These are phyloP conservation scores for Eutrema salsugineum DNA, from an alignment of 441 rosid species.

Conservation along the genomic window DNA sequence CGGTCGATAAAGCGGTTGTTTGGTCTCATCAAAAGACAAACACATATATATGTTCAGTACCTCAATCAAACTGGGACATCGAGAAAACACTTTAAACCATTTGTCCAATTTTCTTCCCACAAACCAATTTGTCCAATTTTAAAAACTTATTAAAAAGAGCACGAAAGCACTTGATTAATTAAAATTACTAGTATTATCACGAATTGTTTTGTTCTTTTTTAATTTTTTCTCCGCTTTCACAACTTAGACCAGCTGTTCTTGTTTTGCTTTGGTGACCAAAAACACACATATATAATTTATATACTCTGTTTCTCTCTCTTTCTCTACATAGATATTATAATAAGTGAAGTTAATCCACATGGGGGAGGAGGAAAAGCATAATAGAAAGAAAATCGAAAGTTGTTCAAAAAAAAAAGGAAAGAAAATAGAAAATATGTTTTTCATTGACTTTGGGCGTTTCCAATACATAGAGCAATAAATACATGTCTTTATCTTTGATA, in stretches of 20 bases:
- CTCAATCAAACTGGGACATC: background rate
- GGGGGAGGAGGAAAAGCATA: constrained; percentile 22
- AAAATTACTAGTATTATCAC: too few relatives aligned
- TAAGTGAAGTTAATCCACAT: constrained; percentile 28
- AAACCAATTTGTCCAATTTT: constrained; percentile 22
- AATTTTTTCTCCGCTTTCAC: constrained; percentile 8
- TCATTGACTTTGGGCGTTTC: constrained; percentile 37
- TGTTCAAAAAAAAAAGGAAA: too few relatives aligned
- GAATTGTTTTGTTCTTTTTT: background rate
- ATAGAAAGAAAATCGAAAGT: constrained; percentile 23
- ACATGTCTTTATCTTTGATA: constrained; percentile 24
- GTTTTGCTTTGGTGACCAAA: constrained; percentile 27
- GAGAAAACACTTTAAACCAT: constrained; percentile 6
- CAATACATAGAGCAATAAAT: constrained; percentile 30
- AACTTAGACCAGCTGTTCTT: constrained; percentile 33
- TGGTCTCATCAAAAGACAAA: constrained; percentile 16
- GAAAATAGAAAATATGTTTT: constrained; percentile 23
- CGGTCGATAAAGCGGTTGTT: background rate
- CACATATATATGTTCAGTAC: constrained; percentile 1
- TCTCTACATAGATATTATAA: background rate
- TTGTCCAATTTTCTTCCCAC: constrained; percentile 5
- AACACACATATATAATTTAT: background rate
- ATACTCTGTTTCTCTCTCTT: background rate
- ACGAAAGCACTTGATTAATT: background rate
- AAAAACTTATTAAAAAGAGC: background rate